A percentile compares a stretch with the other conserved stretches of the same genome.
phyloP scores from a whole-genome alignment of 768 basidiomycete species.

The Leccinum broughii region DNA sequence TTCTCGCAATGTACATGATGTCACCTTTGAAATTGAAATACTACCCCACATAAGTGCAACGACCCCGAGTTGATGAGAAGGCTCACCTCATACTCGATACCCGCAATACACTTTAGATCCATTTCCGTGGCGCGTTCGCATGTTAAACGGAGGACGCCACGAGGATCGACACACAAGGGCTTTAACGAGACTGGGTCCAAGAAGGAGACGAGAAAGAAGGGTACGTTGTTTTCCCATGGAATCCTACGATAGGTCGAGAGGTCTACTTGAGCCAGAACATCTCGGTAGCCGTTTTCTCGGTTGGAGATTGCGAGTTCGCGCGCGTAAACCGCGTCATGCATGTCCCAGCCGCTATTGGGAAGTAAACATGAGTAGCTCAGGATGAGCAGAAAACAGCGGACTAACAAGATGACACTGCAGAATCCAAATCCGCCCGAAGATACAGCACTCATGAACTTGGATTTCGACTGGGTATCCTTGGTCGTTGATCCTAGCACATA shows the following conservation, averaged over 20 bases:
- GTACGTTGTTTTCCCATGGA: slow-evolving; percentile 88
- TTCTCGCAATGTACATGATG: neutral
- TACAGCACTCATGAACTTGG: slow-evolving; percentile 84
- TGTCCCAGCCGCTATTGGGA: slow-evolving; percentile 76
- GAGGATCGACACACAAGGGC: slow-evolving; percentile 80
- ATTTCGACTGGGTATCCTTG: slow-evolving; percentile 64
- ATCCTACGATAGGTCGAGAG: slow-evolving; percentile 85
- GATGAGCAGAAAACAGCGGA: slow-evolving; percentile 10
- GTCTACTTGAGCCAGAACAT: slow-evolving; percentile 85
- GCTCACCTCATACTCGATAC: slow-evolving; percentile 88
- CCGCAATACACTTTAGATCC: slow-evolving; percentile 72
- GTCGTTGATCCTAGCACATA: slow-evolving; percentile 4
- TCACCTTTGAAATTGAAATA: slow-evolving; percentile 90
- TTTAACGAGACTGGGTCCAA: slow-evolving; percentile 80
- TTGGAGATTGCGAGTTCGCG: slow-evolving; percentile 90
- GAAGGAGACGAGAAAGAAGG: slow-evolving; percentile 93
- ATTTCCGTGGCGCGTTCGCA: slow-evolving; percentile 47
- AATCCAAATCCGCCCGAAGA: slow-evolving; percentile 87
- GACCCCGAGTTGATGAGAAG: neutral
- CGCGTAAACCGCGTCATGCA: slow-evolving; percentile 85
- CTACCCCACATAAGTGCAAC: slow-evolving; percentile 37
- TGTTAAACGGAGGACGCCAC: slow-evolving; percentile 70
- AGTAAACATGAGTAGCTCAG: slow-evolving; percentile 2
- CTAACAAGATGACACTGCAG: slow-evolving; percentile 90
- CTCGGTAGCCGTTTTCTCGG: slow-evolving; percentile 87